Evolutionary conservation across 352 stramenopile genomes (phyloP).

Genomic region (Globisporangium apiculatum): DNA sequence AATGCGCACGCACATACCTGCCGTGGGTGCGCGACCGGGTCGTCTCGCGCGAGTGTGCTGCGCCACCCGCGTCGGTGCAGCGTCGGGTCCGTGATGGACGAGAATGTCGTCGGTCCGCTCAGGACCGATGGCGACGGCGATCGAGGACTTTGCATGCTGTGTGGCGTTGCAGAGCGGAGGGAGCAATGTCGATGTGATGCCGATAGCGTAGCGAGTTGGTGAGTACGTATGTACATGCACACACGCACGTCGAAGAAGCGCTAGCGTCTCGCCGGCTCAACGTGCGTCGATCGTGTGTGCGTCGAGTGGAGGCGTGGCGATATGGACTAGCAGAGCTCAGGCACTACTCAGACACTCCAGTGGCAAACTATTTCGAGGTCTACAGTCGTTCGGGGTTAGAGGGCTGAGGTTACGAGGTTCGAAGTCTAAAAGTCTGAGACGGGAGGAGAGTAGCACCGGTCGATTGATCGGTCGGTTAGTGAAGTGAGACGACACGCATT

Average conservation of each 20-base stretch:
- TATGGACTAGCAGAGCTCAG: no score
- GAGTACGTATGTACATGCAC: background rate
- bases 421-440: no score
- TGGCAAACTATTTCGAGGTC: no score
- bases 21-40: constrained; percentile 13
- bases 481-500: no score
- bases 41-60: constrained; percentile 25
- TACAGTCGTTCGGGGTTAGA: no score
- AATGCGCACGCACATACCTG: constrained; percentile 20
- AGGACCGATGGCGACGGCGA: background rate
- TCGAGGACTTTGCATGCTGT: constrained; percentile 8
- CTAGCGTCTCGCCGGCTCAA: no score
- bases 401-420: no score
- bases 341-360: no score
- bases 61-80: constrained; percentile 48
- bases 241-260: background rate
- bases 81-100: constrained; percentile 44
- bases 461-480: no score
- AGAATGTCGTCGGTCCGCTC: constrained; percentile 28
- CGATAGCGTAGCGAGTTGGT: background rate
- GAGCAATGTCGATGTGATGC: background rate
- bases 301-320: no score
- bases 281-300: no score
- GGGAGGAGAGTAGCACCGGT: no score
- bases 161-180: background rate